Conservation (phyloP, 495 filamentous ascomycete genomes). For the Penicillium ochrochloron region DNA sequence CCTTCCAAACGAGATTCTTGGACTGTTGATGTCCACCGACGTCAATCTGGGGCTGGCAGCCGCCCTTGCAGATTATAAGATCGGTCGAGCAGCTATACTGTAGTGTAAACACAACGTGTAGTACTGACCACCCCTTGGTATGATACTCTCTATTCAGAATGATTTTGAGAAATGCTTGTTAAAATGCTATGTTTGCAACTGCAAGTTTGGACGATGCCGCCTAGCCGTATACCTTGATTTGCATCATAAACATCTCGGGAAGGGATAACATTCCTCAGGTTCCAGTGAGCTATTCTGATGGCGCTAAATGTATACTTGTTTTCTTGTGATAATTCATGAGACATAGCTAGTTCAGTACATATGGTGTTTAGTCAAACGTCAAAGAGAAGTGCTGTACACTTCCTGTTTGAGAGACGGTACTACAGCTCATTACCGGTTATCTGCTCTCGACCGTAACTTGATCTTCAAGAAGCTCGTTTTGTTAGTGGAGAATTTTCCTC, state of each 20-base stretch:
- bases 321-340: not conserved
- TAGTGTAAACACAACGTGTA: slow-evolving; percentile 1
- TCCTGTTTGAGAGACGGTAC: not conserved
- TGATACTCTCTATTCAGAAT: slow-evolving; percentile 7
- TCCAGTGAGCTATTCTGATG: slow-evolving; percentile 11
- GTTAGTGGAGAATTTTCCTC: not conserved
- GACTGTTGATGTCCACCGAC: slow-evolving; percentile 8
- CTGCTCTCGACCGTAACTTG: not conserved
- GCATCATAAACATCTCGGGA: slow-evolving; percentile 25
- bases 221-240: slow-evolving; percentile 23
- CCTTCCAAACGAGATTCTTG: not conserved
- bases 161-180: slow-evolving; percentile 21
- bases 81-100: slow-evolving; percentile 15
- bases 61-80: slow-evolving; percentile 29
- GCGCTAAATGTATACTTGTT: not conserved
- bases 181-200: slow-evolving; percentile 9
- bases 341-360: not conserved
- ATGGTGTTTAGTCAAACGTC: not conserved
- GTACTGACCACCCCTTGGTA: slow-evolving; percentile 31
- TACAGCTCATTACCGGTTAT: not conserved
- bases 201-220: not conserved
- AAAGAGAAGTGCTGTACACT: not conserved
- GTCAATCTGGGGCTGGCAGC: slow-evolving; percentile 9
- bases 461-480: not conserved
- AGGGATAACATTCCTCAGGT: slow-evolving; percentile 34